phyloP scores from a whole-genome alignment of 306 rosid genomes.

The Phaseolus lunatus region DNA sequence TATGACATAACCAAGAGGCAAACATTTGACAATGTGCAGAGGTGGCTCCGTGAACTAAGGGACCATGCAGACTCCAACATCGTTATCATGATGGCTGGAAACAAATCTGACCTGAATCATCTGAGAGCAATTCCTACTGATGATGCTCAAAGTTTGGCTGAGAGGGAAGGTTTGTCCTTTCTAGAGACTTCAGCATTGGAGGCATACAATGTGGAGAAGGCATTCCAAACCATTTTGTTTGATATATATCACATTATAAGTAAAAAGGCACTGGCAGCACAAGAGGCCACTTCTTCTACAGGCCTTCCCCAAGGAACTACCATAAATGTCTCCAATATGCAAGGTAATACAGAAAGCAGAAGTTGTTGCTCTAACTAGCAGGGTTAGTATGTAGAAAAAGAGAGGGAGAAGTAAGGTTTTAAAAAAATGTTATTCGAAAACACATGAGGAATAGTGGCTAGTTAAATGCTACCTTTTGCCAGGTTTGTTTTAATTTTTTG shows the following conservation, averaged over 20 bases:
- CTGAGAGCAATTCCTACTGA: slow-evolving; percentile 65
- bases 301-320: slow-evolving; percentile 77
- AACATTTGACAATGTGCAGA: slow-evolving; percentile 73
- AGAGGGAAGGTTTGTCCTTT: slow-evolving; percentile 66
- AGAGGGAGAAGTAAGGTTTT: slow-evolving; percentile 34
- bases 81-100: slow-evolving; percentile 79
- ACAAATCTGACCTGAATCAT: slow-evolving; percentile 75
- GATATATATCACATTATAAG: slow-evolving; percentile 76
- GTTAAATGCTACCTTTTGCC: slow-evolving; percentile 39
- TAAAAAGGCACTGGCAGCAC: slow-evolving; percentile 83
- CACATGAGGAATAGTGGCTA: slow-evolving; percentile 40
- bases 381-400: slow-evolving; percentile 35
- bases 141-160: slow-evolving; percentile 73
- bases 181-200: slow-evolving; percentile 83
- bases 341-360: slow-evolving; percentile 50
- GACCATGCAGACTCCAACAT: slow-evolving; percentile 84
- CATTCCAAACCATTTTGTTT: slow-evolving; percentile 76
- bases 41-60: slow-evolving; percentile 86
- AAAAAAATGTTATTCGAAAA: slow-evolving; percentile 25
- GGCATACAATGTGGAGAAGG: slow-evolving; percentile 74
- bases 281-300: slow-evolving; percentile 63
- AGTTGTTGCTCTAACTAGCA: slow-evolving; percentile 72
- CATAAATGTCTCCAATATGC: slow-evolving; percentile 61
- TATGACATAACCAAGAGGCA: slow-evolving; percentile 84
- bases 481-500: slow-evolving; percentile 35